These are phyloP conservation scores for Penicillium arizonense DNA, from an alignment of 495 filamentous ascomycete genomes.

Conservation along the genomic window DNA sequence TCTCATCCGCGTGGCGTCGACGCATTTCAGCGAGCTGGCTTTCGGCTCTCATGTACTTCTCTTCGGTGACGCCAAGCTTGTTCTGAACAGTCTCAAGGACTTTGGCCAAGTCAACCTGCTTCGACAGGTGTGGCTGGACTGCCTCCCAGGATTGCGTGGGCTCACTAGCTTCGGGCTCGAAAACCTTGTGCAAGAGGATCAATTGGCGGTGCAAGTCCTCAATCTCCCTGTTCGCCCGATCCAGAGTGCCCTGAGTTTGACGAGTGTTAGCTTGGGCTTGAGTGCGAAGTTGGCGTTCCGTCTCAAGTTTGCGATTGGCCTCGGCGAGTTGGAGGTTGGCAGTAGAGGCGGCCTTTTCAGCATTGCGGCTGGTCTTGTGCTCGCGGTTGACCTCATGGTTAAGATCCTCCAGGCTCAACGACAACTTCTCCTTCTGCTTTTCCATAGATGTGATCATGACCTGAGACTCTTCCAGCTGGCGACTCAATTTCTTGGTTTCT, in stretches of 20 bases:
- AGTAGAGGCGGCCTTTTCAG: constrained; percentile 86
- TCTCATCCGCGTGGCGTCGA: constrained; percentile 65
- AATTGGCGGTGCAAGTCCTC: constrained; percentile 75
- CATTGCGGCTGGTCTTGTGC: constrained; percentile 85
- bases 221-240: constrained; percentile 74
- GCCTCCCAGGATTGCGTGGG: constrained; percentile 60
- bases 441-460: constrained; percentile 81
- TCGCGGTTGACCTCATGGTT: constrained; percentile 91
- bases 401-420: constrained; percentile 84
- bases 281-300: constrained; percentile 78
- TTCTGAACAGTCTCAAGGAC: constrained; percentile 87
- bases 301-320: constrained; percentile 83
- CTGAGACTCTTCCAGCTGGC: constrained; percentile 86
- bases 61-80: constrained; percentile 80
- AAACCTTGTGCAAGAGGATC: constrained; percentile 77
- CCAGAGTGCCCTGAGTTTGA: constrained; percentile 73
- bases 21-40: constrained; percentile 78
- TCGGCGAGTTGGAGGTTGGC: constrained; percentile 83
- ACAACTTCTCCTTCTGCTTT: constrained; percentile 94
- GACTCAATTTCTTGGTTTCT: constrained; percentile 73
- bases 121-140: constrained; percentile 55
- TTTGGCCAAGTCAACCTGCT: constrained; percentile 79
- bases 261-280: constrained; percentile 87
- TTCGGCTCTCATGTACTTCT: constrained; percentile 80
- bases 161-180: constrained; percentile 73